Conservation (phyloP, 192 early-diverging fungal species). For the Podochytrium sp. region DNA sequence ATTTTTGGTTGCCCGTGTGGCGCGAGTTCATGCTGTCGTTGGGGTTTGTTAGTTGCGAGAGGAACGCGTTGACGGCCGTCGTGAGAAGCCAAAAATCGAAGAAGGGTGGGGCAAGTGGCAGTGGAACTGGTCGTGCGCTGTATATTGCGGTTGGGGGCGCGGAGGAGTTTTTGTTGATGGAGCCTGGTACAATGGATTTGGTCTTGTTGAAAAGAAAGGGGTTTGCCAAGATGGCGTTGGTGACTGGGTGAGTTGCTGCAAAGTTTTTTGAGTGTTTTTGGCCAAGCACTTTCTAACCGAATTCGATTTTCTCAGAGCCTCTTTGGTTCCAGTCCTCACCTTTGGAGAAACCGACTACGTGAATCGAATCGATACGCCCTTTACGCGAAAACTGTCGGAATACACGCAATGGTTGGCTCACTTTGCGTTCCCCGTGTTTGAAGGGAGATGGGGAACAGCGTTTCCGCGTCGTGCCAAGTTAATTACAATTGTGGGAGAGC, state of each 20-base stretch:
- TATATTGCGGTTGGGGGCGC: slow-evolving; percentile 40
- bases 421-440: slow-evolving; percentile 30
- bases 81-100: not conserved
- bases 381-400: slow-evolving; percentile 15
- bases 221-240: slow-evolving; percentile 41
- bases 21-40: slow-evolving; percentile 31
- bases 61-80: slow-evolving; percentile 16
- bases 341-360: slow-evolving; percentile 39
- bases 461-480: slow-evolving; percentile 19
- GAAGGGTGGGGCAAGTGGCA: not conserved
- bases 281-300: no score
- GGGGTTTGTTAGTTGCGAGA: slow-evolving; percentile 26
- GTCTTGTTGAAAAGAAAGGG: slow-evolving; percentile 48
- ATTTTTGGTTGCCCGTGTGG: slow-evolving; percentile 34
- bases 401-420: slow-evolving; percentile 27
- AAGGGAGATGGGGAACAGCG: slow-evolving; percentile 28
- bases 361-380: slow-evolving; percentile 33
- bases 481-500: slow-evolving; percentile 17
- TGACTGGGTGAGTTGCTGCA: slow-evolving; percentile 35
- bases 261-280: not conserved
- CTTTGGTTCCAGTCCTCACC: slow-evolving; percentile 31
- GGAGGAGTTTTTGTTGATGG: slow-evolving; percentile 38
- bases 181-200: slow-evolving; percentile 40
- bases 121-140: slow-evolving; percentile 31
- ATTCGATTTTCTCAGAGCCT: slow-evolving; percentile 19